Evolutionary conservation across 2,329 filamentous ascomycete species (phyloP).

Genomic region (Hyphodiscus sp.): DNA sequence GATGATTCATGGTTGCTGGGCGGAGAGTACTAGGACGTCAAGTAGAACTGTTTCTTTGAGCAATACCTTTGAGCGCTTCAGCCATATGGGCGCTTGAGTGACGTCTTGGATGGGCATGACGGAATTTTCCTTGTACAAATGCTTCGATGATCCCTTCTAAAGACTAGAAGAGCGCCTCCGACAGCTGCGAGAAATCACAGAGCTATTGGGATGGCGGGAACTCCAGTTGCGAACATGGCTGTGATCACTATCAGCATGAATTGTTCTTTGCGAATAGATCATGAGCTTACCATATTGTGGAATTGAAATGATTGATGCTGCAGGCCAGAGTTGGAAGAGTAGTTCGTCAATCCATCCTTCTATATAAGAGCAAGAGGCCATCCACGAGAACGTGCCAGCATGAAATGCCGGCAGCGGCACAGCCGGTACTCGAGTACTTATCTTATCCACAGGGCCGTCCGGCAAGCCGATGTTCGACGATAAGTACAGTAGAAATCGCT

Average conservation of each 20-base stretch:
- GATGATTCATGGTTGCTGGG: too few species aligned
- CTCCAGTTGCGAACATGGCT: constrained; percentile 33
- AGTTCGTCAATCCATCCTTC: too few species aligned
- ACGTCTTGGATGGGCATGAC: constrained; percentile 43
- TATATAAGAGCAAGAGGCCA: too few species aligned
- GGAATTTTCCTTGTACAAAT: constrained; percentile 44
- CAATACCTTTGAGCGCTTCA: constrained; percentile 44
- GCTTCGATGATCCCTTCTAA: constrained; percentile 38
- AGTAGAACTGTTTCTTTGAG: constrained; percentile 44
- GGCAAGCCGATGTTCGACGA: neutral
- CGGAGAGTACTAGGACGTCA: too few species aligned
- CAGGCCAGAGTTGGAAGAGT: too few species aligned
- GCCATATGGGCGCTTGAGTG: constrained; percentile 54
- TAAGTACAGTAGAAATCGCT: neutral
- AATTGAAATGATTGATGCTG: too few species aligned
- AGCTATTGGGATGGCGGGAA: constrained; percentile 35
- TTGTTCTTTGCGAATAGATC: too few species aligned
- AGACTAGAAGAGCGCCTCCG: constrained; percentile 35
- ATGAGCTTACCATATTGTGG: too few species aligned
- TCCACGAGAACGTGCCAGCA: too few species aligned
- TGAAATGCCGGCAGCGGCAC: too few species aligned
- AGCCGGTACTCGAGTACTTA: too few species aligned
- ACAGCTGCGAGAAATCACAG: constrained; percentile 36
- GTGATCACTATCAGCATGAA: constrained; percentile 21
- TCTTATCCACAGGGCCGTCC: neutral